Conservation (phyloP, 495 filamentous ascomycete genomes). For the Aspergillus haitiensis region DNA sequence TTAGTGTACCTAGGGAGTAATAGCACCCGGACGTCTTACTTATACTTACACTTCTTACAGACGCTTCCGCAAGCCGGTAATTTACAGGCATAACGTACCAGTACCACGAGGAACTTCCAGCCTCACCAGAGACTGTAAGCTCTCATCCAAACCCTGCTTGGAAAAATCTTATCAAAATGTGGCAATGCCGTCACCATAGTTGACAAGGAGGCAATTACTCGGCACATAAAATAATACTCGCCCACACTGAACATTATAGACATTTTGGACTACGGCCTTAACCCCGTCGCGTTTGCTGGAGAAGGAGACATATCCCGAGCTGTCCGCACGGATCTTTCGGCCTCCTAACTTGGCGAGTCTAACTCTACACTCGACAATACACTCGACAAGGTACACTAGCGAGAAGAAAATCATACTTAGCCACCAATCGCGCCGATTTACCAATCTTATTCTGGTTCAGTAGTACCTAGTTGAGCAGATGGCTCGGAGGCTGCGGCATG, state of each 20-base stretch:
- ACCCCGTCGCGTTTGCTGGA: neutral
- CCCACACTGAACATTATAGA: neutral
- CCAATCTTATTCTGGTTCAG: neutral
- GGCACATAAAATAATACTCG: slow-evolving; percentile 3
- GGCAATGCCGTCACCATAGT: slow-evolving; percentile 5
- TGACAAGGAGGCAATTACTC: neutral
- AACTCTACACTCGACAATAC: no score
- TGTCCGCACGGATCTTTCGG: slow-evolving; percentile 8
- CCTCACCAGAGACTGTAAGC: slow-evolving; percentile 2
- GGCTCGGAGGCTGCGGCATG: slow-evolving; percentile 3
- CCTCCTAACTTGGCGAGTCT: neutral
- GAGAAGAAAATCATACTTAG: slow-evolving; percentile 2
- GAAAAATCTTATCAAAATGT: slow-evolving; percentile 4
- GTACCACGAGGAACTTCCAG: slow-evolving; percentile 15
- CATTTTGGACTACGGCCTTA: neutral
- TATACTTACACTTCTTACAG: neutral
- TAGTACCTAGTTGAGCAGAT: neutral
- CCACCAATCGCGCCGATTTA: neutral
- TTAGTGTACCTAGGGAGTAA: neutral
- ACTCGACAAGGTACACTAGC: no score
- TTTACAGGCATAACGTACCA: slow-evolving; percentile 10
- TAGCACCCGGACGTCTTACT: no score
- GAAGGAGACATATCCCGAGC: slow-evolving; percentile 3
- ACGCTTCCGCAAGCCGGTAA: slow-evolving; percentile 4
- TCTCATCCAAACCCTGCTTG: neutral